These are phyloP conservation scores for Tetrahymena thermophila DNA, from an alignment of 73 alveolate genomes.

Conservation along the genomic window DNA sequence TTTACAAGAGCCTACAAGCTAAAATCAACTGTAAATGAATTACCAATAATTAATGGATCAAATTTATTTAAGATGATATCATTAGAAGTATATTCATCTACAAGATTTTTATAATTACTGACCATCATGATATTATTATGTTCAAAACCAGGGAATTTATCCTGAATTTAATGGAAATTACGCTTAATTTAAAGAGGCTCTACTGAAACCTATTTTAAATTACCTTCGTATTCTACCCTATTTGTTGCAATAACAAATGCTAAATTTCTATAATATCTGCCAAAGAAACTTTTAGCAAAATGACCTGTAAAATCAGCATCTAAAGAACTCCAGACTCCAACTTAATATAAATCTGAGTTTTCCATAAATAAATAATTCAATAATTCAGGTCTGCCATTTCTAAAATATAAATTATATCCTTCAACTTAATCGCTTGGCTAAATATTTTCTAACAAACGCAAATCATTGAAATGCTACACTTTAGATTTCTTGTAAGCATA, in stretches of 20 bases:
- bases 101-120: background rate
- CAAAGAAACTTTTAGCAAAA: slow-evolving; percentile 36
- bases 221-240: slow-evolving; percentile 34
- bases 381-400: slow-evolving; percentile 32
- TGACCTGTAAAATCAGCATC: slow-evolving; percentile 31
- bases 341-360: slow-evolving; percentile 9
- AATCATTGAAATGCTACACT: background rate
- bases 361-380: slow-evolving; percentile 15
- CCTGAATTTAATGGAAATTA: background rate
- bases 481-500: background rate
- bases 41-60: slow-evolving; percentile 6
- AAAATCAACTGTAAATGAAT: background rate
- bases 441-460: slow-evolving; percentile 15
- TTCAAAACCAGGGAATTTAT: slow-evolving; percentile 25
- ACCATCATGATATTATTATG: slow-evolving; percentile 13
- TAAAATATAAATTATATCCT: slow-evolving; percentile 3
- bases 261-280: slow-evolving; percentile 35
- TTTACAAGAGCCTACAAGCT: slow-evolving; percentile 14
- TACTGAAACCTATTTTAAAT: slow-evolving; percentile 6
- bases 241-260: slow-evolving; percentile 21
- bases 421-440: slow-evolving; percentile 26
- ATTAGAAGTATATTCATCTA: slow-evolving; percentile 22
- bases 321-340: slow-evolving; percentile 32
- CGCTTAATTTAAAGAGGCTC: slow-evolving; percentile 30
- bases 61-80: slow-evolving; percentile 22